Evolutionary conservation across 148 eudicot genomes (phyloP), one percentile per base, ranked within the genome.

Genomic region (Drosera capensis): DNA sequence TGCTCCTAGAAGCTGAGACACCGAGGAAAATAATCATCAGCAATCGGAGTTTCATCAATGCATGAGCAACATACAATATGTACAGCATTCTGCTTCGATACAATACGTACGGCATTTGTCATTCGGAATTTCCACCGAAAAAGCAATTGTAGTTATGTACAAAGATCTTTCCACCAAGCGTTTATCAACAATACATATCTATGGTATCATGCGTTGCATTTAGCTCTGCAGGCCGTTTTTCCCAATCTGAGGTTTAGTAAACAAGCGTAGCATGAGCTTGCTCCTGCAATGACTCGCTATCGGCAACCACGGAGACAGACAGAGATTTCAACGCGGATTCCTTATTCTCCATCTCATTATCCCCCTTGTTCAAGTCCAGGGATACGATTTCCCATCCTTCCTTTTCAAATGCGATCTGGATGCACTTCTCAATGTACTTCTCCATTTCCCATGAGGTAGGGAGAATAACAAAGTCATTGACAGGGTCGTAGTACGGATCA

Each of bases 401-500:
- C 45, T 64, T 74, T 9, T 63, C 64, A 0, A 71, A 49, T 23
- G 78, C 71, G 6, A 72, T 68, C 36, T 74, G 58, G 14, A 62
- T 45, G 26, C 73, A 63, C 20, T 58, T 74, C 37, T 77, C 73
- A 46, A 56, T 62, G 44, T 49, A 56, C 45, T 44, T 74, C 52
- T 85, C 80, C 13, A 85, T 45, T 48, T 85, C 99, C 23, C 67
- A 76, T 8, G 62, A 62, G 16, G 94, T 85, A 25, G 99, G 99
- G 15, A 90, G 75, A 48, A 90, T 73, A 36, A 90, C 99, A 49
- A 67, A 90, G 60, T 90, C 99, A 23, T 76, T 85, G 17, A 81
- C 45, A 14, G 99, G 99, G 38, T 90, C 82, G 66, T 90, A 90
- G 58, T 52, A 85, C 31, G 99, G 99, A 64, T 90, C 99, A 6